Base-by-base conservation (phyloP, 2,329 filamentous ascomycete genomes). In the Verticillium klebahnii region DNA sequence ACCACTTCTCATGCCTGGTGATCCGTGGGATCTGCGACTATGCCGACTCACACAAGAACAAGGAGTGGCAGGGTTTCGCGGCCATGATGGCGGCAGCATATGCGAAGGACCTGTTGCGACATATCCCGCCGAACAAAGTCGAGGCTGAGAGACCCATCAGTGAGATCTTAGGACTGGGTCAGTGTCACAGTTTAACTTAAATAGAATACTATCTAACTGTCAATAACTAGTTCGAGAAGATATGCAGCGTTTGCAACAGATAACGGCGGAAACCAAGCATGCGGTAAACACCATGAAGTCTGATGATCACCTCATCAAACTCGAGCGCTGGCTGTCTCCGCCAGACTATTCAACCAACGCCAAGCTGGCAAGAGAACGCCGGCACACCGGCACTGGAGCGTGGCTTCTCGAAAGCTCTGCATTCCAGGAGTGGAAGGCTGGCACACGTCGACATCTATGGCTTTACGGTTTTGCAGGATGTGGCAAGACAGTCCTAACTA, bases 1-100 rank as follows among this genome's bases (percentile, higher is more conserved):
- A 70, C 23, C 55, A 67, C 25, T 68, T 71, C 45, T 70, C 69
- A 0, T 75, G 72, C 32, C 60, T 75, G 1, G 70, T 73, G 7
- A 69, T 76, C 50, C 67, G 72, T 6, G 73, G 74, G 0, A 73
- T 77, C 55, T 75, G 69, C 59, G 72, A 77, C 65, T 77, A 76
- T 39, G 67, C 72, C 0, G 74, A 76, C 56, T 68, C 69, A 0
- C 71, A 74, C 52, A 74, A 73, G 55, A 71, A 71, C 36, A 67
- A 72, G 8, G 34, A 59, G 1, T 75, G 70, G 72, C 72, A 73
- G 56, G 62, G 66, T 5, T 74, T 70, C 65, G 68, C 72, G 7
- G 67, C 72, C 3, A 69, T 71, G 55, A 62, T 65, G 19, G 71
- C 72, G 11, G 72, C 72, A 7, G 71, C 67, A n/a, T 74, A 70